phyloP scores from a whole-genome alignment of 75 land plant species.

The Pinus tabuliformis region DNA sequence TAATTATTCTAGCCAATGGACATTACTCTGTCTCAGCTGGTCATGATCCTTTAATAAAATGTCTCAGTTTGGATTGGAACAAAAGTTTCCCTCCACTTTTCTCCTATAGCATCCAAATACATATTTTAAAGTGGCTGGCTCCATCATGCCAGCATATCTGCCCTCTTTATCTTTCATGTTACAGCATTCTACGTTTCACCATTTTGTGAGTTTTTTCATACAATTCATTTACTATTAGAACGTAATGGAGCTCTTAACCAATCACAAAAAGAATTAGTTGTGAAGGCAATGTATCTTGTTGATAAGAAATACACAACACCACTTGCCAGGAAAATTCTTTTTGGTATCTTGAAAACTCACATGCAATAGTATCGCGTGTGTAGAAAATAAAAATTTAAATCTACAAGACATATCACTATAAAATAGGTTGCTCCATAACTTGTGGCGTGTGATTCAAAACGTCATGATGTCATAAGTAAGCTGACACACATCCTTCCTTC shows the following conservation, averaged over 20 bases:
- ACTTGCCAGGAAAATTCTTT: too few relatives aligned
- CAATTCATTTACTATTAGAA: not conserved
- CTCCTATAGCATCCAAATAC: not conserved
- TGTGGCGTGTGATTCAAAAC: too few relatives aligned
- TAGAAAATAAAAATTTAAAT: too few relatives aligned
- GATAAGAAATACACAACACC: not conserved
- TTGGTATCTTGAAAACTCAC: too few relatives aligned
- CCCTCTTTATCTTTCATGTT: not conserved
- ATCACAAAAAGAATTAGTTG: not conserved
- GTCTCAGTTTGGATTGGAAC: not conserved
- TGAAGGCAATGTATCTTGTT: not conserved
- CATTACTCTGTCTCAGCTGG: not conserved
- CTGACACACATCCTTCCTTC: too few relatives aligned
- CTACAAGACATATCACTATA: too few relatives aligned
- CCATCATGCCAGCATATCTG: not conserved
- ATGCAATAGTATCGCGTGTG: too few relatives aligned
- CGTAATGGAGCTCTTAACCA: not conserved
- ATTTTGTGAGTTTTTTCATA: not conserved
- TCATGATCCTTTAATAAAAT: not conserved
- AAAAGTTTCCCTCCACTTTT: not conserved
- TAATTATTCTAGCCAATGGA: not conserved
- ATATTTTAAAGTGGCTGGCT: not conserved
- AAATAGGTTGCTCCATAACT: too few relatives aligned
- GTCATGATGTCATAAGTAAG: too few relatives aligned
- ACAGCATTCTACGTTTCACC: not conserved